Base-by-base conservation (phyloP, 148 eudicot genomes). In the Vaccinium corymbosum region DNA sequence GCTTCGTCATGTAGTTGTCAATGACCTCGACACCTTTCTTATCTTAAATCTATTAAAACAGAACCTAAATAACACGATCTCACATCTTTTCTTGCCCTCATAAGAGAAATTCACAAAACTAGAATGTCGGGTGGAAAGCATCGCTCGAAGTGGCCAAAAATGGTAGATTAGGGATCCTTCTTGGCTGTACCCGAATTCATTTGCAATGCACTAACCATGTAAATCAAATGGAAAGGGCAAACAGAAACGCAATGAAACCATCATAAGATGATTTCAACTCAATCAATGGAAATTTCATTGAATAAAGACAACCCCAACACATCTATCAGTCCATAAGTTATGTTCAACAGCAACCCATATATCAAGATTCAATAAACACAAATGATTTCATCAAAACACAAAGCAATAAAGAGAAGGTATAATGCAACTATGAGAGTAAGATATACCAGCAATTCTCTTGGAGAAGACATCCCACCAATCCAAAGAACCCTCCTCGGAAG, bases 401-500 rank as follows among this genome's bases (percentile, higher is more conserved):
- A 50, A 71, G 42, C 52, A 59, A 25, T 42, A 78, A 8, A 81
- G 2, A 81, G 42, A 27, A 82, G 2, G 57, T 17, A 83, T 42
- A 64, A 85, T 64, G 76, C 29, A 57, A 50, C 6, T 73, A 29
- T n/a, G 22, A 59, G 27, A 84, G 16, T 25, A 6, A 84, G 29
- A 46, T 51, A 87, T 93, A 95, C 98, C 94, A 86, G 87, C 85
- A 88, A 90, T 89, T 77, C 85, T 88, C 85, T 87, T 91, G 42
- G 94, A 90, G 81, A 93, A 88, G 48, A 80, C 90, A 46, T 89
- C 87, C 93, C 92, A 95, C 94, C 95, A 95, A 87, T 95, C 93
- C 85, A 22, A 82, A 88, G 89, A 83, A n/a, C 85, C 91, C 59
- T 93, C 94, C 86, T 90, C 91, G n/a, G 90, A 82, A 84, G 89